Evolutionary conservation across 2,329 filamentous ascomycete species (phyloP).

Genomic region (Fusarium sp.): DNA sequence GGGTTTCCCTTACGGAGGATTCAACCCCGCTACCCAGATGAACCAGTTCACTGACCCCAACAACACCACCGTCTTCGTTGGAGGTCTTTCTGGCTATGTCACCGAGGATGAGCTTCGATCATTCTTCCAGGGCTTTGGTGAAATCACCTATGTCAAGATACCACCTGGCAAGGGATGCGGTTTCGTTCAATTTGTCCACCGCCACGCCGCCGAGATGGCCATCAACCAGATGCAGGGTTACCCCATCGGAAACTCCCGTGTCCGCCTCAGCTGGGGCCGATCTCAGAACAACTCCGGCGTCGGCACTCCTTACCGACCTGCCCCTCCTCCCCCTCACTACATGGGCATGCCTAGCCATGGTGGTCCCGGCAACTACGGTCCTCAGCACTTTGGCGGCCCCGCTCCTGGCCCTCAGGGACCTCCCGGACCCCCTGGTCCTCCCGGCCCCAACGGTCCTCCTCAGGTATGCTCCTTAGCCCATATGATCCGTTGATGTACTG

Average conservation of each 20-base stretch:
- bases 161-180: slow-evolving; percentile 98
- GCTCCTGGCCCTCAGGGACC: slow-evolving; percentile 58
- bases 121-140: slow-evolving; percentile 99
- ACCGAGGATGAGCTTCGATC: slow-evolving; percentile 99
- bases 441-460: slow-evolving; percentile 54
- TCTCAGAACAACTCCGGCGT: slow-evolving; percentile 99
- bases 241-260: slow-evolving; percentile 97
- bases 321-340: slow-evolving; percentile 74
- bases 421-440: slow-evolving; percentile 53
- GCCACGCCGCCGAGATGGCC: slow-evolving; percentile 98
- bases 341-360: slow-evolving; percentile 61
- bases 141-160: slow-evolving; percentile 99
- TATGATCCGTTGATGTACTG: background rate
- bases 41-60: slow-evolving; percentile 99
- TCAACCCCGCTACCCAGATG: slow-evolving; percentile 73
- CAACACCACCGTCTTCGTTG: slow-evolving; percentile 99
- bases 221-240: slow-evolving; percentile 99
- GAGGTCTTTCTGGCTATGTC: slow-evolving; percentile 95
- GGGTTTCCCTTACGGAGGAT: slow-evolving; percentile 56
- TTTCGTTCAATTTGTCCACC: slow-evolving; percentile 99
- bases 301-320: slow-evolving; percentile 95
- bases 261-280: slow-evolving; percentile 96
- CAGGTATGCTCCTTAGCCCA: slow-evolving; percentile 50
- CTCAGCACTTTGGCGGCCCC: slow-evolving; percentile 61
- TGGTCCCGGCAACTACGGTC: slow-evolving; percentile 58